Evolutionary conservation across 805 yeast genomes (phyloP), one percentile per base, ranked within the genome.

Genomic region (Diddensiella santjacobensis): DNA sequence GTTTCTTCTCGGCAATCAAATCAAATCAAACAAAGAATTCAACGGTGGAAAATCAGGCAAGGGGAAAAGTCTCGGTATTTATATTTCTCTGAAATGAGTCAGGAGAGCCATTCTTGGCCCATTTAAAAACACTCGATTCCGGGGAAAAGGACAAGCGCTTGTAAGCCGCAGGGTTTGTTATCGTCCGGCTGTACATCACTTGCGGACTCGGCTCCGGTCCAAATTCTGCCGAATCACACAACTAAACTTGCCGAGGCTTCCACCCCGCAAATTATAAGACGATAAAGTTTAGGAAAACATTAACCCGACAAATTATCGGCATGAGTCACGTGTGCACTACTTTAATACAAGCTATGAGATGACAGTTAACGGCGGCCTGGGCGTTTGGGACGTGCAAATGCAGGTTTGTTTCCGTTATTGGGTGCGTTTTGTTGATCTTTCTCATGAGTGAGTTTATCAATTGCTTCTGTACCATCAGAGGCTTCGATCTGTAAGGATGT

Each of bases 331-430:
- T 26, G 31, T 26, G 13, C 13, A 26, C 13, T 10, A 26, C 8
- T 26, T 10, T 26, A 26, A n/a, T n/a, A n/a, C n/a, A n/a, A n/a
- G n/a, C n/a, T n/a, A n/a, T n/a, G n/a, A n/a, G n/a, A n/a, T n/a
- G n/a, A n/a, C n/a, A n/a, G n/a, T 40, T 46, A 52, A 5, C 53
- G 45, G 23, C 61, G 53, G 39, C 64, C 64, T 17, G 64, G 63
- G 10, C 58, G 55, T 37, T 58, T 55, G 15, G 64, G 64, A 3
- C 62, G 49, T 11, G 57, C 31, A 39, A 58, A 58, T 40, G n/a
- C n/a, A n/a, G n/a, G n/a, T n/a, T n/a, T n/a, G n/a, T n/a, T n/a
- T n/a, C n/a, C n/a, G n/a, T n/a, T n/a, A n/a, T n/a, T 47, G 33
- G 13, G 50, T 31, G 8, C 35, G 39, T 3, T 29, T 13, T 8